phyloP scores from a whole-genome alignment of 169 alveolate genomes.

The Theileria parva region DNA sequence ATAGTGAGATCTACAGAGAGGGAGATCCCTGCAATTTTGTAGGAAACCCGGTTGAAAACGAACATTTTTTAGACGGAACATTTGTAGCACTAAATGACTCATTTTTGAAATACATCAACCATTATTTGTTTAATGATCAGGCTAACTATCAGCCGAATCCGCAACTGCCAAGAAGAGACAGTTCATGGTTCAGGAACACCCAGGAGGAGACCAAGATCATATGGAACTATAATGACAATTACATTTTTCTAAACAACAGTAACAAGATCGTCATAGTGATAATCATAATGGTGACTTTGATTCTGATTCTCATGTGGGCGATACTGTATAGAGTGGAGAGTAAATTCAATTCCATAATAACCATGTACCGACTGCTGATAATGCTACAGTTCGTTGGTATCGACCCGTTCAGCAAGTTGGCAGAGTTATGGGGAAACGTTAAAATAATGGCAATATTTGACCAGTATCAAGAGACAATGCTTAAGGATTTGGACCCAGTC shows the following conservation, averaged over 20 bases:
- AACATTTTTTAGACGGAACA: constrained; percentile 43
- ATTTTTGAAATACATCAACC: constrained; percentile 38
- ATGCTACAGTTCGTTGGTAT: constrained; percentile 55
- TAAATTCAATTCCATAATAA: background rate
- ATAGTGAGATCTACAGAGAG: constrained; percentile 14
- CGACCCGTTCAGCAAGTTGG: constrained; percentile 54
- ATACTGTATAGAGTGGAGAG: constrained; percentile 7
- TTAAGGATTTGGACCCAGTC: constrained; percentile 44
- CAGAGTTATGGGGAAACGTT: constrained; percentile 68
- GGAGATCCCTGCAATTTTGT: constrained; percentile 40
- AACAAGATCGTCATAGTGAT: constrained; percentile 12
- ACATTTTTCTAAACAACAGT: constrained; percentile 23
- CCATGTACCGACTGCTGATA: constrained; percentile 13
- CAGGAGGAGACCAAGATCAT: constrained; percentile 17
- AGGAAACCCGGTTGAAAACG: constrained; percentile 26
- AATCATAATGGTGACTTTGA: constrained; percentile 5
- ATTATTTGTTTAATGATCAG: constrained; percentile 28
- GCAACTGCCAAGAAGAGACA: constrained; percentile 10
- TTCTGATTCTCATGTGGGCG: constrained; percentile 11
- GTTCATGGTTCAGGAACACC: constrained; percentile 20
- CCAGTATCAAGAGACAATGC: constrained; percentile 55
- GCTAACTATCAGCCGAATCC: background rate
- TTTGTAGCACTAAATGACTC: constrained; percentile 55
- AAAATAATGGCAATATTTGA: constrained; percentile 58
- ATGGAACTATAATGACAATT: constrained; percentile 60